Evolutionary conservation across 306 rosid species (phyloP), one percentile per base, ranked within the genome.

Genomic region (Cucurbita moschata): DNA sequence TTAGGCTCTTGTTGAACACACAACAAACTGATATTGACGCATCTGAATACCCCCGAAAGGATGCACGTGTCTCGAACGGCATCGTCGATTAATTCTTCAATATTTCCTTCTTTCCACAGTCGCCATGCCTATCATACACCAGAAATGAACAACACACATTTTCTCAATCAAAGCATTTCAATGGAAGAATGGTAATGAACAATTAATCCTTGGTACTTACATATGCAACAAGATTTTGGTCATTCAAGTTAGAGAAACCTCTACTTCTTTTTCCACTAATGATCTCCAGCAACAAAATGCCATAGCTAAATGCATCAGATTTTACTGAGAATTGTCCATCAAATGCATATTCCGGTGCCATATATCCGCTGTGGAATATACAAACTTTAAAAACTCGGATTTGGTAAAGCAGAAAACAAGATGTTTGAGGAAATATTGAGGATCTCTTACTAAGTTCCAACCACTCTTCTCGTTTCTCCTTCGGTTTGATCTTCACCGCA

Each of bases 371-470:
- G 76, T 8, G 3, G 3, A 62, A 7, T 14, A 39, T 62, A 39
- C 4, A 15, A 9, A 38, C 8, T 15, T 16, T 4, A 59, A n/a
- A 67, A 21, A 3, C 12, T 1, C 6, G 6, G 6, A 44, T 50
- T 43, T n/a, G 10, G 30, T 3, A 4, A 11, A 68, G 19, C 55
- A 46, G 18, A 10, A 12, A 19, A 43, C 7, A 63, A 63, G 15
- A 42, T 44, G 37, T 66, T 66, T 5, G 37, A 15, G 52, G 8
- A 62, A 15, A 73, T 10, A 47, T 9, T 10, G 6, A 46, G 15
- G 35, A 30, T 57, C n/a, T 77, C 83, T 76, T 63, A 76, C 80
- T 75, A 80, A 1, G 83, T 80, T 71, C 83, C 83, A 8, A 79
- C 77, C 53, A 62, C 74, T 61, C 49, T 75, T 8, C 4, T 61